Evolutionary conservation across 306 rosid species (phyloP).

Genomic region (Trifolium repens): DNA sequence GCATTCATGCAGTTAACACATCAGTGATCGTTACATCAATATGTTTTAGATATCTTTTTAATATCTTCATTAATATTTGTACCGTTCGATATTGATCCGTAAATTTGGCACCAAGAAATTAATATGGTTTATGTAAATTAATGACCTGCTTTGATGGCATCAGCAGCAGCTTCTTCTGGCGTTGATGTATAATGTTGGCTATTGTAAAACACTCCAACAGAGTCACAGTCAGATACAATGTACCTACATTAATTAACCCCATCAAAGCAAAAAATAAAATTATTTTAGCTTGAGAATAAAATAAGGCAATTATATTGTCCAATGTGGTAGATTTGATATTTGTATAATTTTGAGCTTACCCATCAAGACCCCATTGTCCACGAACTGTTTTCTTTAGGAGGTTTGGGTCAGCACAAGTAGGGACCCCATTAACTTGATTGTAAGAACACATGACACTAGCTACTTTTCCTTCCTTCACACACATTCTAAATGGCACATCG

Average conservation of each 20-base stretch:
- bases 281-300: not conserved
- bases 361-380: constrained; percentile 77
- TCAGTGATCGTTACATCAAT: no score
- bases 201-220: constrained; percentile 72
- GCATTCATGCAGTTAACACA: no score
- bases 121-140: not conserved
- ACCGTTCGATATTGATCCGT: no score
- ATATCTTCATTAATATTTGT: no score
- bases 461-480: constrained; percentile 86
- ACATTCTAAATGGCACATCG: constrained; percentile 86
- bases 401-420: constrained; percentile 93
- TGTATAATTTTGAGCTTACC: constrained; percentile 43
- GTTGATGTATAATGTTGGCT: constrained; percentile 81
- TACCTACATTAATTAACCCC: constrained; percentile 53
- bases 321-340: not conserved
- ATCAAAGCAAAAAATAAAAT: constrained; percentile 8
- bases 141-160: constrained; percentile 87
- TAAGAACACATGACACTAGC: constrained; percentile 96
- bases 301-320: not conserved
- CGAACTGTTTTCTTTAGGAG: constrained; percentile 78
- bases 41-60: no score
- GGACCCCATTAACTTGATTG: constrained; percentile 95
- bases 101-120: not conserved
- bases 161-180: constrained; percentile 93
- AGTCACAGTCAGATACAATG: constrained; percentile 93